Percentiles rank a stretch among this genome's conserved stretches.
phyloP scores from a whole-genome alignment of 768 basidiomycete species.

The Podaxis mareebaensis region DNA sequence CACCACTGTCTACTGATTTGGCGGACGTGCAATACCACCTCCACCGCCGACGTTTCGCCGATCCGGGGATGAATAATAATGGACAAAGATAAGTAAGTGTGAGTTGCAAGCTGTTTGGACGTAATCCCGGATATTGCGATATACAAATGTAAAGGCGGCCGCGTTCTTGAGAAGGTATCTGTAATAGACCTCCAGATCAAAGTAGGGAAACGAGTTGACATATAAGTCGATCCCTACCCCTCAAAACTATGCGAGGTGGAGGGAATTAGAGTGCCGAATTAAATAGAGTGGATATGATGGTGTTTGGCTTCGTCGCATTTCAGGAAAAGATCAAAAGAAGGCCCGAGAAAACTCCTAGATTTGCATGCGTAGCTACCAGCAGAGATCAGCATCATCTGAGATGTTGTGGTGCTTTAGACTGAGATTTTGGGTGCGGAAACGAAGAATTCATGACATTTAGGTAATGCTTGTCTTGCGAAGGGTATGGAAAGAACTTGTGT shows the following conservation, averaged over 20 bases:
- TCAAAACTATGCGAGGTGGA: neutral
- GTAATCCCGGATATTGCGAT: neutral
- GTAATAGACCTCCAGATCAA: neutral
- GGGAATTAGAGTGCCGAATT: neutral
- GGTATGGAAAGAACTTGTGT: neutral
- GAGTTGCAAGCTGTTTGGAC: neutral
- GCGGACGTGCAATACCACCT: neutral
- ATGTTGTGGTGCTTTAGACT: neutral
- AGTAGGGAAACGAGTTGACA: conserved; percentile 5
- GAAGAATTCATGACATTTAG: conserved; percentile 8
- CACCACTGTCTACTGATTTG: conserved; percentile 12
- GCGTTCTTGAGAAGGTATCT: neutral
- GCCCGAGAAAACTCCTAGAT: conserved; percentile 15
- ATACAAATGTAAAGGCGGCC: neutral
- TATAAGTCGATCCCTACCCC: neutral
- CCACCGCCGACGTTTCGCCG: conserved; percentile 16
- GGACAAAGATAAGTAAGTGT: neutral
- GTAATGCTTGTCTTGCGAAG: neutral
- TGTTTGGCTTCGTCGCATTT: neutral
- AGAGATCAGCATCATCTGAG: neutral
- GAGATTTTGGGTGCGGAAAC: neutral
- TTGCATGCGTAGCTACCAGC: neutral
- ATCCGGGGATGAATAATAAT: neutral
- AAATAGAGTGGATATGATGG: neutral
- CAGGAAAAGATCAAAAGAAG: conserved; percentile 2